A percentile compares a stretch with the other conserved stretches of the same genome.
Conservation (phyloP, 2,329 filamentous ascomycete species). For the Hawksworthiomyces lignivorus region DNA sequence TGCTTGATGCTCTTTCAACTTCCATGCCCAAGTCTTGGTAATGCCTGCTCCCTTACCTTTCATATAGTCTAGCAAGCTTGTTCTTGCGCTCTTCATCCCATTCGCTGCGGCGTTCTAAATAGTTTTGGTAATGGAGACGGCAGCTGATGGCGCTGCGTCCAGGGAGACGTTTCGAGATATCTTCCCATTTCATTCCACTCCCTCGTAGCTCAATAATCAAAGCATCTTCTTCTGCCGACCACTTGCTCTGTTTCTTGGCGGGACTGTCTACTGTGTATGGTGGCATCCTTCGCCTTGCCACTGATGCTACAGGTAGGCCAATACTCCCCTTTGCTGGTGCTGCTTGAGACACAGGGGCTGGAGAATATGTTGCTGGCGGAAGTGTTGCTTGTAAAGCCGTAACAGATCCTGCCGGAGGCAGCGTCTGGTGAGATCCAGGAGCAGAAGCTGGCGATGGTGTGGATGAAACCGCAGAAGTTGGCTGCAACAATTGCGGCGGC, state of each 20-base stretch:
- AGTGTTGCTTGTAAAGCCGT: slow-evolving; percentile 4
- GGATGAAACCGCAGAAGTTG: slow-evolving; percentile 12
- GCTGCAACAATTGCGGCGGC: slow-evolving; percentile 10
- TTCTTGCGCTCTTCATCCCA: slow-evolving; percentile 99
- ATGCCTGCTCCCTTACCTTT: slow-evolving; percentile 84
- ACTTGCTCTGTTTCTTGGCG: slow-evolving; percentile 93
- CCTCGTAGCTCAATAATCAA: slow-evolving; percentile 86
- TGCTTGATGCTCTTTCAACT: no score
- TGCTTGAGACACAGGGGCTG: not conserved
- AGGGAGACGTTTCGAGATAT: slow-evolving; percentile 85
- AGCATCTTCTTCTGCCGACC: slow-evolving; percentile 89
- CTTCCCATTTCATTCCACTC: slow-evolving; percentile 96
- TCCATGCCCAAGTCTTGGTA: no score
- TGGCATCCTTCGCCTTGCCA: slow-evolving; percentile 43
- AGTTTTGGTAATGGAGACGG: slow-evolving; percentile 93
- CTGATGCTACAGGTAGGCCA: slow-evolving; percentile 9
- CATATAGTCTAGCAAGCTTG: slow-evolving; percentile 87
- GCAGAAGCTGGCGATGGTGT: slow-evolving; percentile 29
- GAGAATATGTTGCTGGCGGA: not conserved
- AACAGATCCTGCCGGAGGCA: slow-evolving; percentile 10
- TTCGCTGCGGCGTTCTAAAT: slow-evolving; percentile 82
- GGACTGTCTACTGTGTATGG: slow-evolving; percentile 56
- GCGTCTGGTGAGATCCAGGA: slow-evolving; percentile 16
- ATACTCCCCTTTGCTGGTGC: not conserved
- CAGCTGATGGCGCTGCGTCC: slow-evolving; percentile 92